Evolutionary conservation across 495 filamentous ascomycete genomes (phyloP).

Genomic region (Penicillium verhagenii): DNA sequence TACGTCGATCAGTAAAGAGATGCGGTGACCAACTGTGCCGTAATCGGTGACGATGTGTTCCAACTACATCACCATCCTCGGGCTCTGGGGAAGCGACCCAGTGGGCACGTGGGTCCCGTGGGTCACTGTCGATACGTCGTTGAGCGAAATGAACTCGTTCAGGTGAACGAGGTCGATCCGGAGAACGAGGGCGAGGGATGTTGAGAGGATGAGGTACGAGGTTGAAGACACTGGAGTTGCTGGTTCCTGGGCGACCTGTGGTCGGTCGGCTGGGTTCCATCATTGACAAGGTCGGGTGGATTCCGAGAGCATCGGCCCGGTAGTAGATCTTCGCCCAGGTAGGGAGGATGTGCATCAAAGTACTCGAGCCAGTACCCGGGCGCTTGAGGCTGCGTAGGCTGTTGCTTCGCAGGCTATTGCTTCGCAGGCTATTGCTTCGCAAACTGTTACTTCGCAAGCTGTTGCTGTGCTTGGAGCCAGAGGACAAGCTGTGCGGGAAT

Average conservation of each 20-base stretch:
- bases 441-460: conserved; percentile 33
- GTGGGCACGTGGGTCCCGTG: conserved; percentile 45
- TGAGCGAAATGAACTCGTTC: conserved; percentile 7
- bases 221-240: conserved; percentile 33
- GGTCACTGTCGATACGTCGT: conserved; percentile 32
- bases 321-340: conserved; percentile 52
- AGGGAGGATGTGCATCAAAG: conserved; percentile 54
- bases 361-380: conserved; percentile 45
- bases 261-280: conserved; percentile 34
- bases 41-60: conserved; percentile 26
- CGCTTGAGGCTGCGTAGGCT: conserved; percentile 36
- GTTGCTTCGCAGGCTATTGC: conserved; percentile 40
- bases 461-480: conserved; percentile 40
- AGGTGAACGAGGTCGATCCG: conserved; percentile 20
- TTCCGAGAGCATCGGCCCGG: conserved; percentile 30
- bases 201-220: conserved; percentile 32
- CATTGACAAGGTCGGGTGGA: conserved; percentile 33
- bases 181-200: conserved; percentile 19
- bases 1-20: conserved; percentile 61
- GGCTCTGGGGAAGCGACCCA: conserved; percentile 36
- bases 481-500: conserved; percentile 34
- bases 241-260: conserved; percentile 28
- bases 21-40: conserved; percentile 72
- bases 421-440: no score
- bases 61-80: conserved; percentile 17